These are phyloP conservation scores for Leptomonas pyrrhocoris DNA, from an alignment of 208 protist species.

Conservation along the genomic window DNA sequence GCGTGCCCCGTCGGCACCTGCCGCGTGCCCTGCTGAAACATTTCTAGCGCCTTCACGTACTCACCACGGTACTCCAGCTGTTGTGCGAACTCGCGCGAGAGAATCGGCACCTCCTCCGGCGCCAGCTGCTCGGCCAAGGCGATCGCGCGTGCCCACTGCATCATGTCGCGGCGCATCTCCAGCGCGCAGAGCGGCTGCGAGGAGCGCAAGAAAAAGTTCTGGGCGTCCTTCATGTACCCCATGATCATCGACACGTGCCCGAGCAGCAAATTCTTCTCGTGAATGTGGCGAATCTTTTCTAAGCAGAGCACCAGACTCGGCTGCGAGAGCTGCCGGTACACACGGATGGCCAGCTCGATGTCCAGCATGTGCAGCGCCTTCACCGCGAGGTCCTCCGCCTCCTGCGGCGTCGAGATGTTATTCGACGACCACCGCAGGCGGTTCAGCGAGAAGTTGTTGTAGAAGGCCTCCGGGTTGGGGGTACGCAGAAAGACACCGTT, in stretches of 20 bases:
- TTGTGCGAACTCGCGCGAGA: constrained; percentile 94
- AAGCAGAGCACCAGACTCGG: constrained; percentile 94
- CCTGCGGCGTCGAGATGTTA: constrained; percentile 81
- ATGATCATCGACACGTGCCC: constrained; percentile 96
- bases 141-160: constrained; percentile 97
- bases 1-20: constrained; percentile 74
- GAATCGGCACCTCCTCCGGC: constrained; percentile 85
- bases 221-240: constrained; percentile 92
- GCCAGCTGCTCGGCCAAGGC: constrained; percentile 92
- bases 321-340: constrained; percentile 93
- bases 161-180: constrained; percentile 96
- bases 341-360: constrained; percentile 91
- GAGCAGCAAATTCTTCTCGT: constrained; percentile 95
- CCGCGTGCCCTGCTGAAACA: constrained; percentile 80
- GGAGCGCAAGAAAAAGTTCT: constrained; percentile 93
- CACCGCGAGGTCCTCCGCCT: constrained; percentile 86
- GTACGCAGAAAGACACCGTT: constrained; percentile 47
- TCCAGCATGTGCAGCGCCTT: constrained; percentile 95
- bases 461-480: constrained; percentile 78
- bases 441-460: constrained; percentile 93
- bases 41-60: constrained; percentile 89
- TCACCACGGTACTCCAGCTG: constrained; percentile 97
- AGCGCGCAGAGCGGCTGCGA: constrained; percentile 93
- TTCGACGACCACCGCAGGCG: constrained; percentile 89
- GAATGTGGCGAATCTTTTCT: constrained; percentile 90